phyloP scores from a whole-genome alignment of 208 protist genomes.

The Acanthamoeba castellanii region DNA sequence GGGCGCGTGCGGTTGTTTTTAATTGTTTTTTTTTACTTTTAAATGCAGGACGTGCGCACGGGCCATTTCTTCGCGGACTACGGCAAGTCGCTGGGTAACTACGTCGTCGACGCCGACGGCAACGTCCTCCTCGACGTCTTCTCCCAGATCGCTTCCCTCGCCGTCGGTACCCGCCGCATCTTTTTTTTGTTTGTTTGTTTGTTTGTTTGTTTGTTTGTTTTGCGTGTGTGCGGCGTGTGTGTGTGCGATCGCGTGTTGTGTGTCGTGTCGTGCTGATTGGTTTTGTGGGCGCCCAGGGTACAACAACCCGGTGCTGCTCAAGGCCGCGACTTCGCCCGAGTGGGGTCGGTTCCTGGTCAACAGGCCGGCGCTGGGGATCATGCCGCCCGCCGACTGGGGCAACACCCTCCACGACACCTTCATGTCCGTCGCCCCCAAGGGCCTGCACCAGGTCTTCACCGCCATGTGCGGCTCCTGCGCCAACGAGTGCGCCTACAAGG shows the following conservation, averaged over 20 bases:
- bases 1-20: neutral
- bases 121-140: slow-evolving; percentile 89
- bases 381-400: slow-evolving; percentile 82
- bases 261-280: no score
- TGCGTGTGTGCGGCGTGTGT: neutral
- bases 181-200: neutral
- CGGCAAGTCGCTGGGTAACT: slow-evolving; percentile 87
- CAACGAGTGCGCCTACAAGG: slow-evolving; percentile 89
- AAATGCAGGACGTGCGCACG: slow-evolving; percentile 81
- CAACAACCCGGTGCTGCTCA: slow-evolving; percentile 87
- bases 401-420: slow-evolving; percentile 85
- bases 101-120: slow-evolving; percentile 88
- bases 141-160: slow-evolving; percentile 87
- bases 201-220: no score
- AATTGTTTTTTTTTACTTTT: slow-evolving; percentile 16
- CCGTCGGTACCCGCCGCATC: slow-evolving; percentile 75
- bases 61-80: slow-evolving; percentile 86
- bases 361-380: slow-evolving; percentile 83
- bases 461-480: slow-evolving; percentile 88
- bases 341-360: slow-evolving; percentile 73
- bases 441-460: slow-evolving; percentile 83
- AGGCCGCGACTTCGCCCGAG: slow-evolving; percentile 79
- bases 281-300: slow-evolving; percentile 80
- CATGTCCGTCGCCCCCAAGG: slow-evolving; percentile 86
- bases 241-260: no score